Conservation (phyloP, 176 grass and related monocot species). For the Zea luxurians region DNA sequence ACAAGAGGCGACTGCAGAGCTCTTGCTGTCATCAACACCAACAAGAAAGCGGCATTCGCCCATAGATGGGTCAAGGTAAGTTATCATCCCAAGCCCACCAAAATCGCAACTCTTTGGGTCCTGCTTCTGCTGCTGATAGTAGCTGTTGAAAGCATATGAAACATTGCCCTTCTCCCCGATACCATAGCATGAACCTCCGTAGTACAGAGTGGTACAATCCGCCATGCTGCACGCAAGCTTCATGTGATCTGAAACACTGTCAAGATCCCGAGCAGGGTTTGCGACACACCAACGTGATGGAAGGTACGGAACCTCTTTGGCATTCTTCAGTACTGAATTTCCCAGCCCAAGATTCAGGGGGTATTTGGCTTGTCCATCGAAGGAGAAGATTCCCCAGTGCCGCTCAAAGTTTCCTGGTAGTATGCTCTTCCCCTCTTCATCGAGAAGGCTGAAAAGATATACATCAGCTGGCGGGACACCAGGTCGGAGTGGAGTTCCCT, state of each 20-base stretch:
- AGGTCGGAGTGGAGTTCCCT: constrained; percentile 80
- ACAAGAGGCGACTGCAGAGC: constrained; percentile 39
- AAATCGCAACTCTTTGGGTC: constrained; percentile 81
- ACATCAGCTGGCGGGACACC: constrained; percentile 73
- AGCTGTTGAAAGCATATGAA: constrained; percentile 97
- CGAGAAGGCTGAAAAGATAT: constrained; percentile 89
- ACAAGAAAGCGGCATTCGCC: constrained; percentile 86
- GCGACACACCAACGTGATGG: constrained; percentile 81
- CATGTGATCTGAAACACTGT: constrained; percentile 60
- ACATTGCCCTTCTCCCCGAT: constrained; percentile 83
- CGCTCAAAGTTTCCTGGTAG: constrained; percentile 89
- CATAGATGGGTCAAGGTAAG: constrained; percentile 79
- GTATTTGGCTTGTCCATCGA: constrained; percentile 95
- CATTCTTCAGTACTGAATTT: constrained; percentile 65
- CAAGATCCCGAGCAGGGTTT: constrained; percentile 54
- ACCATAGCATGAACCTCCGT: constrained; percentile 78
- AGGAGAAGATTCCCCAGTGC: constrained; percentile 94
- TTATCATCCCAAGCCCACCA: constrained; percentile 74
- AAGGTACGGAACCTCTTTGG: constrained; percentile 78
- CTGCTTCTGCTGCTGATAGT: constrained; percentile 91
- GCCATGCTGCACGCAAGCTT: constrained; percentile 77
- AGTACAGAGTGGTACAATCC: constrained; percentile 77
- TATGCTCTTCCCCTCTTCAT: constrained; percentile 79
- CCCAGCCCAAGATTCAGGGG: constrained; percentile 76
- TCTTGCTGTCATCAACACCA: constrained; percentile 59